A percentile compares a stretch with the other conserved stretches of the same genome.
Conservation (phyloP, 2,329 filamentous ascomycete genomes). For the Paecilomyces variotii region DNA sequence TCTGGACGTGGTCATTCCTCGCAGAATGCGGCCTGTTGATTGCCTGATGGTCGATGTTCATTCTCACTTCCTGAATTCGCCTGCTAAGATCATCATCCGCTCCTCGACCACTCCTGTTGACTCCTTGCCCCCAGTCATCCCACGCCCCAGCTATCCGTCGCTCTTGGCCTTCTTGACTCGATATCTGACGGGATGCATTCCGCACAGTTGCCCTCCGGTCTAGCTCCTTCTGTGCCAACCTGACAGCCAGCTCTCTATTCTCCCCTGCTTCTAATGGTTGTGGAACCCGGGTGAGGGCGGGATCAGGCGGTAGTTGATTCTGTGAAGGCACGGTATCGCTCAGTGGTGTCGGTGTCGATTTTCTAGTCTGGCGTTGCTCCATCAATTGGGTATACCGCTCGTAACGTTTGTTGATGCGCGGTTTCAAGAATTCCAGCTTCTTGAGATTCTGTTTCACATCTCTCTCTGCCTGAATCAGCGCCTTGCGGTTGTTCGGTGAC, state of each 20-base stretch:
- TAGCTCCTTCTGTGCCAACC: slow-evolving; percentile 66
- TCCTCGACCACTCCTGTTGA: slow-evolving; percentile 23
- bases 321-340: slow-evolving; percentile 7
- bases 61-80: slow-evolving; percentile 45
- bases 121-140: slow-evolving; percentile 45
- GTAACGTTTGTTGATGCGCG: slow-evolving; percentile 63
- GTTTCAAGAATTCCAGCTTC: slow-evolving; percentile 70
- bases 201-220: slow-evolving; percentile 56
- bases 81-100: slow-evolving; percentile 40
- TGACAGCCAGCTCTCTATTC: slow-evolving; percentile 67
- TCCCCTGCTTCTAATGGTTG: slow-evolving; percentile 62
- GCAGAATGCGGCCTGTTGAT: slow-evolving; percentile 2
- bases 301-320: slow-evolving; percentile 38
- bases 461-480: slow-evolving; percentile 50
- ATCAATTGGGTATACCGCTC: slow-evolving; percentile 56
- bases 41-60: slow-evolving; percentile 26
- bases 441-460: slow-evolving; percentile 58
- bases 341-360: slow-evolving; percentile 14
- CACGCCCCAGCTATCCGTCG: slow-evolving; percentile 48
- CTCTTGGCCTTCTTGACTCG: slow-evolving; percentile 49
- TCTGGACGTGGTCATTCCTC: slow-evolving; percentile 5
- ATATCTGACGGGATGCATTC: slow-evolving; percentile 49
- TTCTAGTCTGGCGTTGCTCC: slow-evolving; percentile 37
- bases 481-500: slow-evolving; percentile 50
- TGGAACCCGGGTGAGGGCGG: slow-evolving; percentile 50